Evolutionary conservation across 352 stramenopile species (phyloP).

Genomic region (Pythium guiyangense): DNA sequence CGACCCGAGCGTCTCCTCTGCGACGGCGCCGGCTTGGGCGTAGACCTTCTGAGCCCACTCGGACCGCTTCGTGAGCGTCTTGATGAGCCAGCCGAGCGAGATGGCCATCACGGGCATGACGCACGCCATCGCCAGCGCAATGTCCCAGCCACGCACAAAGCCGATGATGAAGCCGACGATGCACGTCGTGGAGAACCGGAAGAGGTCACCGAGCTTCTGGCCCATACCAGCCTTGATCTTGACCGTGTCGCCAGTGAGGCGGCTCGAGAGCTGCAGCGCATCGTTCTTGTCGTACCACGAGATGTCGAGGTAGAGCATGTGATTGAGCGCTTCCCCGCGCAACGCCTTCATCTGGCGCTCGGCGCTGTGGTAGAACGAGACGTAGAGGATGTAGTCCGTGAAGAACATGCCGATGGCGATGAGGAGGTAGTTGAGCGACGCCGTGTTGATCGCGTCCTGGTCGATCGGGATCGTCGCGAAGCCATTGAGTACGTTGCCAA

Average conservation of each 20-base stretch:
- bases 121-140: constrained; percentile 37
- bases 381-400: too few species aligned
- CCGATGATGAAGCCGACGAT: constrained; percentile 31
- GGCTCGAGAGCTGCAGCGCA: constrained; percentile 35
- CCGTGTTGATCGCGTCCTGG: constrained; percentile 20
- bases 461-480: constrained; percentile 28
- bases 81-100: constrained; percentile 33
- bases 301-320: constrained; percentile 53
- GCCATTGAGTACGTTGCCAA: too few species aligned
- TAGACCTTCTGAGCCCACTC: constrained; percentile 37
- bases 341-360: too few species aligned
- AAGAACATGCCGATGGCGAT: constrained; percentile 26
- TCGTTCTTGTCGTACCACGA: constrained; percentile 44
- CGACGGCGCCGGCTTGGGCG: constrained; percentile 40
- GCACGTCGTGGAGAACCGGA: constrained; percentile 34
- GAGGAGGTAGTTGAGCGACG: constrained; percentile 24
- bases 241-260: too few species aligned
- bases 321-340: too few species aligned
- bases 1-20: constrained; percentile 50
- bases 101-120: constrained; percentile 37
- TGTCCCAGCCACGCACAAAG: constrained; percentile 35
- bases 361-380: too few species aligned
- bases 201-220: constrained; percentile 38
- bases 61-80: constrained; percentile 11
- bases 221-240: too few species aligned